Evolutionary conservation across 2,329 filamentous ascomycete species (phyloP).

Genomic region (Botrytis tulipae): DNA sequence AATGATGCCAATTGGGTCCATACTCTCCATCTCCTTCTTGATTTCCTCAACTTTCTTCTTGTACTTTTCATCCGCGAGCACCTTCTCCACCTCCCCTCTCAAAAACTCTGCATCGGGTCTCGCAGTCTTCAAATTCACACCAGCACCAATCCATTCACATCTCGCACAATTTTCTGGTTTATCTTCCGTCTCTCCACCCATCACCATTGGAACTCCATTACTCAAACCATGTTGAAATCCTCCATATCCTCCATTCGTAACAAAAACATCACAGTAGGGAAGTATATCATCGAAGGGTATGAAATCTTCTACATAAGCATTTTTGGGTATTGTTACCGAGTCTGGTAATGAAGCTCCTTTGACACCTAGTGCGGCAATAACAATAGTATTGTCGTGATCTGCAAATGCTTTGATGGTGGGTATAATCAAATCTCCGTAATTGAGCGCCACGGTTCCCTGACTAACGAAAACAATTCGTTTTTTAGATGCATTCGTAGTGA

Average conservation of each 20-base stretch:
- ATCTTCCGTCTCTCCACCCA: constrained; percentile 39
- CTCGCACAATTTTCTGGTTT: constrained; percentile 33
- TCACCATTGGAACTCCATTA: constrained; percentile 39
- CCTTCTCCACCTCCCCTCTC: neutral
- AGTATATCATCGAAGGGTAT: constrained; percentile 41
- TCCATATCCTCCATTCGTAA: constrained; percentile 41
- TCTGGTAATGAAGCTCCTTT: constrained; percentile 34
- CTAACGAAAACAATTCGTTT: constrained; percentile 40
- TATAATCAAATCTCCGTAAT: constrained; percentile 38
- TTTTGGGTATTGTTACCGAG: constrained; percentile 35
- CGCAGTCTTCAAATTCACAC: neutral
- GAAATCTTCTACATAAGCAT: constrained; percentile 38
- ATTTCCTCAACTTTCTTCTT: neutral
- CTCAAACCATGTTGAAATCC: constrained; percentile 38
- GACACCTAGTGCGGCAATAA: constrained; percentile 37
- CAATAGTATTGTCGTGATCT: constrained; percentile 36
- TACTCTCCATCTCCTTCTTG: neutral
- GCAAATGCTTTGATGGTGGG: constrained; percentile 40
- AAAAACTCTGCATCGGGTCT: neutral
- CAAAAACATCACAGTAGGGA: constrained; percentile 38
- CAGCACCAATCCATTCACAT: neutral
- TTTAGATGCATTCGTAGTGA: constrained; percentile 41
- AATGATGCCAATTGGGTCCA: neutral
- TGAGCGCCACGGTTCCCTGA: constrained; percentile 39
- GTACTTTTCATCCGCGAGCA: neutral